Evolutionary conservation across 139 green algal genomes (phyloP), one percentile per base, ranked within the genome.

Genomic region (Auxenochlorella protothecoides): DNA sequence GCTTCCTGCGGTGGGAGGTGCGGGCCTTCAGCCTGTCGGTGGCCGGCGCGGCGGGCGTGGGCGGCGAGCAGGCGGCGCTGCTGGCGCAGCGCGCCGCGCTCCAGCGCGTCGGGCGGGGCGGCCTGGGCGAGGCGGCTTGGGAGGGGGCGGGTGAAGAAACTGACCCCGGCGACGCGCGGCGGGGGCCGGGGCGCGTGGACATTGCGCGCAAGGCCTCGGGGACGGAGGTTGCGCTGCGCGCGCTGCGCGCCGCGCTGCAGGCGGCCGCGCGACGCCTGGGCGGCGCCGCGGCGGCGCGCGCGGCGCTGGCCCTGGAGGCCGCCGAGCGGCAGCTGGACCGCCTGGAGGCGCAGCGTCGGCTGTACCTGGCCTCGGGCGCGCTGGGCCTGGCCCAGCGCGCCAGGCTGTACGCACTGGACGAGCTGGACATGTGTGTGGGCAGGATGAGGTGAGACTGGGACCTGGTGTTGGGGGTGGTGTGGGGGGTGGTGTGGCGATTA

Each of bases 331-430:
- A 90, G 61, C 76, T 93, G 59, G 77, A 88, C 53, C 55, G 72
- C 53, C 68, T 95, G 59, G 87, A 93, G 72, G 81, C 68, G 5
- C 72, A 85, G 77, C 74, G 89, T 6, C 79, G 74, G 55, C 79
- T 93, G 66, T 92, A 92, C 68, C 55, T 86, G n/a, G 77, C 84
- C 65, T 76, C 78, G 3, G 78, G 85, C 2, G 72, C 78, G 5
- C 52, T 86, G 15, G 63, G 63, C 5, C 70, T 85, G 44, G 79
- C 85, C 3, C 90, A 96, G 81, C 83, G 90, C 51, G 64, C 66
- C 52, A 56, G 87, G 67, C 84, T 97, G 79, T 89, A 93, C 65
- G 89, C 88, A 5, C 81, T 86, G 16, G 92, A 97, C 68, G 92
- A 97, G 84, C 84, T 97, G 72, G 79, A 77, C 10, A 95, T 96